A percentile compares a stretch with the other conserved stretches of the same genome.
These are phyloP conservation scores for Raphidocelis subcapitata DNA, from an alignment of 139 green algal species.

Conservation along the genomic window DNA sequence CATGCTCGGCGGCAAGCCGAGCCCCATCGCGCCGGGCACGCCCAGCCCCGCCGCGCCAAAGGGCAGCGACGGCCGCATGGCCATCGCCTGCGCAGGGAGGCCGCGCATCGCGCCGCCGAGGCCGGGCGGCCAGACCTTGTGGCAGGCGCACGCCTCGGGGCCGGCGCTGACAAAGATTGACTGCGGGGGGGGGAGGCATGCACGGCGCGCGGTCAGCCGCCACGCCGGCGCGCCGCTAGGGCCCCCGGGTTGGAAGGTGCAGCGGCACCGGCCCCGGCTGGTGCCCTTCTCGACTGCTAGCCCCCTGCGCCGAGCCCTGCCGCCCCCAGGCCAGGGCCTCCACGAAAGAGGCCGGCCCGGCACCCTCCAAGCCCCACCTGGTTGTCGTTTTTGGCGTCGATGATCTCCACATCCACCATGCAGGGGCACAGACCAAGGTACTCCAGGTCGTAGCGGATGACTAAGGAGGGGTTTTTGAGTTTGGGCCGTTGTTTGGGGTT, in stretches of 20 bases:
- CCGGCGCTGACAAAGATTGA: conserved; percentile 73
- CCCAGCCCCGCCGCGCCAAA: neutral
- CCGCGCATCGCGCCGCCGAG: neutral
- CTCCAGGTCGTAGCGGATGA: conserved; percentile 90
- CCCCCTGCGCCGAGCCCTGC: no score
- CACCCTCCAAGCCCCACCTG: no score
- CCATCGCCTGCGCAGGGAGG: neutral
- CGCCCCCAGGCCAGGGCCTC: no score
- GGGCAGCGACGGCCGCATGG: neutral
- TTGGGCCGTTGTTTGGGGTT: no score
- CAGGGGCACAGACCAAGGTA: conserved; percentile 87
- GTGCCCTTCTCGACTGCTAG: no score
- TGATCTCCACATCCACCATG: conserved; percentile 94
- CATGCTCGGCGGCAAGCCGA: neutral
- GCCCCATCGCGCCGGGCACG: neutral
- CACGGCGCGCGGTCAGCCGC: no score
- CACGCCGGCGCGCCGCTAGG: no score
- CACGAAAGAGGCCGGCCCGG: no score
- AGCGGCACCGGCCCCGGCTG: no score
- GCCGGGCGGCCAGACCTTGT: conserved; percentile 1
- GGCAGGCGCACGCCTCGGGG: conserved; percentile 67
- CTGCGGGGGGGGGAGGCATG: no score
- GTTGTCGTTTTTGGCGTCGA: conserved; percentile 87
- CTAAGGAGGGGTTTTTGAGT: conserved; percentile 41
- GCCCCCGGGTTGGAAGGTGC: no score